A percentile compares a stretch with the other conserved stretches of the same genome.
Conservation (phyloP, 2,329 filamentous ascomycete species). For the Geoglossum cookeanum region DNA sequence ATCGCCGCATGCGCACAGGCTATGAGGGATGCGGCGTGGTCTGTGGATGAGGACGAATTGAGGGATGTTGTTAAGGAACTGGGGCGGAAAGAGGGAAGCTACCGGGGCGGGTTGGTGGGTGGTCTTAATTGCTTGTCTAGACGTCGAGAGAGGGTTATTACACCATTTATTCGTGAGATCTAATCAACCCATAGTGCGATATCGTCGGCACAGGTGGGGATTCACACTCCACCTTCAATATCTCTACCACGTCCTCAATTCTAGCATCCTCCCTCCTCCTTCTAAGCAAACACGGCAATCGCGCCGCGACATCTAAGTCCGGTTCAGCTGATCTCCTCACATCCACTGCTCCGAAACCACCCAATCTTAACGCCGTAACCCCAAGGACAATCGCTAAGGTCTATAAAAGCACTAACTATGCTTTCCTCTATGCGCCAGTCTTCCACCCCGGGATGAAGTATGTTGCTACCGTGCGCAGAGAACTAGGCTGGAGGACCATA, state of each 20-base stretch:
- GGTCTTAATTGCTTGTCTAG: neutral
- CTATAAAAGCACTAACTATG: slow-evolving; percentile 72
- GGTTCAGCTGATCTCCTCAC: slow-evolving; percentile 84
- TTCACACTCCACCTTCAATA: slow-evolving; percentile 94
- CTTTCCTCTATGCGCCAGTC: slow-evolving; percentile 85
- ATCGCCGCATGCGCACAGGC: slow-evolving; percentile 65
- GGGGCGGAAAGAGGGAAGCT: slow-evolving; percentile 48
- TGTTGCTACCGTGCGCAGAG: slow-evolving; percentile 66
- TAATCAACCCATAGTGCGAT: slow-evolving; percentile 40
- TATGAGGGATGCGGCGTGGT: slow-evolving; percentile 65
- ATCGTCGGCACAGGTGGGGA: slow-evolving; percentile 97
- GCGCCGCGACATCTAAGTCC: slow-evolving; percentile 84
- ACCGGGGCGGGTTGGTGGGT: slow-evolving; percentile 66
- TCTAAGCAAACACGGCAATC: slow-evolving; percentile 89
- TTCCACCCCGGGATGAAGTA: slow-evolving; percentile 93
- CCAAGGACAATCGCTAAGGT: slow-evolving; percentile 51
- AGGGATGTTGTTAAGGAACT: slow-evolving; percentile 38
- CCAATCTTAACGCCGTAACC: slow-evolving; percentile 54
- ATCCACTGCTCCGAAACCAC: slow-evolving; percentile 50
- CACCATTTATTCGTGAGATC: neutral
- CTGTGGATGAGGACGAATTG: slow-evolving; percentile 47
- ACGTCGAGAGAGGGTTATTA: neutral
- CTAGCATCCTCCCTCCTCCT: slow-evolving; percentile 70
- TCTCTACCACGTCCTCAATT: slow-evolving; percentile 88
- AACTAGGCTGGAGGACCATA: slow-evolving; percentile 85